phyloP scores from a whole-genome alignment of 106 monocot genomes.

The Triglochin maritima region DNA sequence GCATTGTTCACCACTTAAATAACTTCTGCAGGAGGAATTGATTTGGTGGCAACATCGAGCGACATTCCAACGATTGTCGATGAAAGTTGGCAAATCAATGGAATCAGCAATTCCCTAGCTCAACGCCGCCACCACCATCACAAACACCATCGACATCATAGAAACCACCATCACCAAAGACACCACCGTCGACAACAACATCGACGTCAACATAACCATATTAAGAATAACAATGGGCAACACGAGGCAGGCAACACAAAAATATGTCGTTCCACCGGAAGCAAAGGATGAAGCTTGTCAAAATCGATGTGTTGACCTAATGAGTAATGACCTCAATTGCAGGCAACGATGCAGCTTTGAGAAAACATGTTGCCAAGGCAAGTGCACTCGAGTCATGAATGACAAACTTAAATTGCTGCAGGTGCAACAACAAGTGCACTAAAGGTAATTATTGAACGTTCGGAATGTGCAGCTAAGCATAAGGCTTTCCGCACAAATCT shows the following conservation, averaged over 20 bases:
- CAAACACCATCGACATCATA: not conserved
- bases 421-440: constrained; percentile 17
- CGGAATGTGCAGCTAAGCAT: constrained; percentile 31
- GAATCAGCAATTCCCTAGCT: too few relatives aligned
- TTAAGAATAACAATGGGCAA: not conserved
- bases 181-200: not conserved
- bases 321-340: constrained; percentile 23
- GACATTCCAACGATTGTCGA: too few relatives aligned
- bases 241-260: constrained; percentile 21
- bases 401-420: constrained; percentile 15
- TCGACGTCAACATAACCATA: not conserved
- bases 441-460: constrained; percentile 7
- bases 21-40: too few relatives aligned
- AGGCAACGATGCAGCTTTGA: constrained; percentile 10
- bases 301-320: constrained; percentile 22
- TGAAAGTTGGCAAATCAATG: too few relatives aligned
- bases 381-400: constrained; percentile 5
- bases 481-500: not conserved
- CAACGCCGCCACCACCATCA: not conserved
- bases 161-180: not conserved
- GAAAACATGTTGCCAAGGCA: constrained; percentile 11
- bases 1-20: too few relatives aligned
- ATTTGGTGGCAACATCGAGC: too few relatives aligned
- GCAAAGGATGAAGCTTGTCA: constrained; percentile 22
- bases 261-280: constrained; percentile 8